Evolutionary conservation across 345 rosid species (phyloP), one percentile per base, ranked within the genome.

Genomic region (Alliaria petiolata): DNA sequence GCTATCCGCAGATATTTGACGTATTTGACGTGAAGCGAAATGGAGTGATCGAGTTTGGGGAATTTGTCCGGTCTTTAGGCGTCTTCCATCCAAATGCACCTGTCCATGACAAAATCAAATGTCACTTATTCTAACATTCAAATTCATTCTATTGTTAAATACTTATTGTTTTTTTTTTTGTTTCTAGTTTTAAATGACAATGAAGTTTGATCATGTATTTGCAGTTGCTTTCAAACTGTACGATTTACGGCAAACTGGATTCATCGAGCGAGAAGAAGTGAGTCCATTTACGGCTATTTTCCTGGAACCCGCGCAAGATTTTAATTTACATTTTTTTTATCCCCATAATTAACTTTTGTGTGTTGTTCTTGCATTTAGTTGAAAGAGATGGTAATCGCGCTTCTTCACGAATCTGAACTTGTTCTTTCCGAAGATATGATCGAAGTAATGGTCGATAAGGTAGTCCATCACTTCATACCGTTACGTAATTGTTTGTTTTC

Each of bases 341-440:
- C n/a, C n/a, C n/a, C n/a, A n/a, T n/a, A n/a, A n/a, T n/a, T n/a
- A n/a, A n/a, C n/a, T n/a, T n/a, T n/a, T 44, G 31, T 35, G 36
- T 47, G 34, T 30, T 39, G 13, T 35, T 69, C 7, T 40, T 45
- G 16, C 47, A 10, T 52, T 20, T 42, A 93, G 98, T 77, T 93
- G 78, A 93, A 82, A 82, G 91, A 84, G 83, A 93, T 93, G 98
- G 98, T 93, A n/a, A 16, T 87, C 70, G 98, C 95, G 9, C 89
- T 93, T 59, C 83, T 91, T 69, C 85, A 87, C 8, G 98, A 93
- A 81, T 93, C 98, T 0, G 96, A 91, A 43, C 86, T 95, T 36
- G 39, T 75, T 9, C 79, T 95, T 20, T 82, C 93, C 0, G 90
- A 91, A 26, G 96, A 91, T 49, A 56, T 78, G 17, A 85, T 95